Evolutionary conservation across 78 protist genomes (phyloP).

Genomic region (Emiliania huxleyi): DNA sequence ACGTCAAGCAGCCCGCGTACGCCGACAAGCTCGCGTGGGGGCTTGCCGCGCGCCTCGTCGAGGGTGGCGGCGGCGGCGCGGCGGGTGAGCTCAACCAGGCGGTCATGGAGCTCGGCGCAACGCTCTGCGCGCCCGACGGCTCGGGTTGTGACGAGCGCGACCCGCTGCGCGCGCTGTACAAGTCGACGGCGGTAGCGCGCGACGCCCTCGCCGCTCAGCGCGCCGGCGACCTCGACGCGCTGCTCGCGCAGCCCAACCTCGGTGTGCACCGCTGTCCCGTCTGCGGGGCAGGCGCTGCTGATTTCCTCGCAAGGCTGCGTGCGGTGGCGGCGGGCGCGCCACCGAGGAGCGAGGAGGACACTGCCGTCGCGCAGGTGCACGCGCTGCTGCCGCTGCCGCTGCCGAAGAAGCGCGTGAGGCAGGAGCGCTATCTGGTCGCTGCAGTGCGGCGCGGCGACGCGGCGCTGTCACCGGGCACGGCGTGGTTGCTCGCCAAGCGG

Average conservation of each 20-base stretch:
- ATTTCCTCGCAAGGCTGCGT: no score
- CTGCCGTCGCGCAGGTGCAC: neutral
- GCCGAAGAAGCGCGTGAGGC: neutral
- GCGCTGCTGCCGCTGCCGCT: neutral
- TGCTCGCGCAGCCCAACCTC: no score
- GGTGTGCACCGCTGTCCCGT: neutral
- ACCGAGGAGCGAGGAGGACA: neutral
- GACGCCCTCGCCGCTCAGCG: no score
- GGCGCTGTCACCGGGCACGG: neutral
- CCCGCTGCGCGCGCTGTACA: neutral
- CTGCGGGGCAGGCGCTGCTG: neutral
- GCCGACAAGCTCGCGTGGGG: neutral
- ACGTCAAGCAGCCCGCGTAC: slow-evolving; percentile 35
- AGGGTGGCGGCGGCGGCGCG: neutral
- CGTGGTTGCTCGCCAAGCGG: neutral
- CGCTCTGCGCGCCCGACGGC: slow-evolving; percentile 59
- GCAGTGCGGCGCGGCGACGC: neutral
- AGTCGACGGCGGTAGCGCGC: neutral
- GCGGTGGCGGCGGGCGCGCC: neutral
- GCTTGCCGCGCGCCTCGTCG: slow-evolving; percentile 44
- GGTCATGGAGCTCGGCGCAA: slow-evolving; percentile 87
- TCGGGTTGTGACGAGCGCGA: neutral
- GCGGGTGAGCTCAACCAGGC: slow-evolving; percentile 77
- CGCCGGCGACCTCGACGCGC: no score
- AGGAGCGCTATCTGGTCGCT: neutral